These are phyloP conservation scores for Termitomyces sp. DNA, from an alignment of 768 basidiomycete species.

Conservation along the genomic window DNA sequence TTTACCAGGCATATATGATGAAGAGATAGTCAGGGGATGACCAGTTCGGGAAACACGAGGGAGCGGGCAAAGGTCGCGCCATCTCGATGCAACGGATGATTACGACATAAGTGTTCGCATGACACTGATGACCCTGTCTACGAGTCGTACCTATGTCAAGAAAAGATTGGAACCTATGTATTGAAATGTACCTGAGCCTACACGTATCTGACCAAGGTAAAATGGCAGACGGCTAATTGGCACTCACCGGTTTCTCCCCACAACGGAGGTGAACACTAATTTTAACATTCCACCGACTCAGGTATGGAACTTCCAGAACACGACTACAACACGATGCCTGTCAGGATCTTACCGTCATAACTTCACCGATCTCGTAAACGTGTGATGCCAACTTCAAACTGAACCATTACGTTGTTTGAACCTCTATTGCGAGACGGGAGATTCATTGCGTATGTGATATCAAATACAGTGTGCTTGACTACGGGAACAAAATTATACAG, in stretches of 20 bases:
- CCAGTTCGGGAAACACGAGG: constrained; percentile 58
- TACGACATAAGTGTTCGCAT: not conserved
- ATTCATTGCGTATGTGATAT: not conserved
- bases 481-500: not conserved
- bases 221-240: not conserved
- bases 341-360: not conserved
- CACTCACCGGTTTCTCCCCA: not conserved
- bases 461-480: not conserved
- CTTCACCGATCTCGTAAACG: constrained; percentile 3
- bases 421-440: not conserved
- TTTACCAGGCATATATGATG: constrained; percentile 43
- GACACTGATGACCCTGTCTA: constrained; percentile 11
- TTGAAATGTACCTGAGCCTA: not conserved
- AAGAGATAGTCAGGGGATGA: constrained; percentile 56
- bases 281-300: not conserved
- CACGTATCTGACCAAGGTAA: not conserved
- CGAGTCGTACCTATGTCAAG: not conserved
- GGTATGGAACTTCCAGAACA: not conserved
- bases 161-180: not conserved
- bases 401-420: not conserved
- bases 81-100: constrained; percentile 59
- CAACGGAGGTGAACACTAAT: constrained; percentile 1
- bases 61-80: constrained; percentile 68
- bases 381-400: not conserved
- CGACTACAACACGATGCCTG: constrained; percentile 9